Conservation (phyloP, 371 early-diverging fungal genomes). For the Dipsacomyces acuminosporus region DNA sequence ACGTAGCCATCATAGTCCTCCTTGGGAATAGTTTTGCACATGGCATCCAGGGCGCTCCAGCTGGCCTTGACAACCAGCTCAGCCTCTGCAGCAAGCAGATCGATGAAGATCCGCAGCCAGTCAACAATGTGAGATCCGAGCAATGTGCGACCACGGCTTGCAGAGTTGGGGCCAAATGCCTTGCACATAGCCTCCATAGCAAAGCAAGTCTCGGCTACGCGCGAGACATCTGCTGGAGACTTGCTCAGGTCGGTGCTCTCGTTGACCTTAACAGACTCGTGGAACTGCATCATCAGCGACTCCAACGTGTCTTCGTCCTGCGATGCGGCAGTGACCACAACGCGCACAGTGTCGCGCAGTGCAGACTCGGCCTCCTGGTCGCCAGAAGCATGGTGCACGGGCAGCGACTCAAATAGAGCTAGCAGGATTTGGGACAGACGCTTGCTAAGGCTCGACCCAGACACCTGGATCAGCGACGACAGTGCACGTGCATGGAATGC, state of each 20-base stretch:
- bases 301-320: slow-evolving; percentile 64
- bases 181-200: slow-evolving; percentile 39
- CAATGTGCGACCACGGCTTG: slow-evolving; percentile 49
- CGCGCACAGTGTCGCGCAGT: slow-evolving; percentile 38
- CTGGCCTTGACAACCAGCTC: slow-evolving; percentile 60
- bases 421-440: slow-evolving; percentile 74
- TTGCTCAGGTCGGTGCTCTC: slow-evolving; percentile 14
- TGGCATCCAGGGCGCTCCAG: slow-evolving; percentile 74
- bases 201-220: slow-evolving; percentile 47
- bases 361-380: slow-evolving; percentile 35
- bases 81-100: slow-evolving; percentile 57
- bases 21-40: slow-evolving; percentile 76
- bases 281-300: slow-evolving; percentile 69
- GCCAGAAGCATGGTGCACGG: slow-evolving; percentile 37
- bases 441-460: slow-evolving; percentile 69
- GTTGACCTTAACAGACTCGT: slow-evolving; percentile 46
- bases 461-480: slow-evolving; percentile 84
- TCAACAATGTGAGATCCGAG: slow-evolving; percentile 62
- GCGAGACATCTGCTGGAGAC: slow-evolving; percentile 20
- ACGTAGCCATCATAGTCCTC: slow-evolving; percentile 83
- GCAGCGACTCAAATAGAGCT: slow-evolving; percentile 72
- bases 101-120: slow-evolving; percentile 76
- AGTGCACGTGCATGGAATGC: slow-evolving; percentile 89
- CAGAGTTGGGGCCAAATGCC: slow-evolving; percentile 52
- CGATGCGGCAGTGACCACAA: slow-evolving; percentile 48